Evolutionary conservation across 352 stramenopile species (phyloP), one percentile per base, ranked within the genome.

Genomic region (Hyaloperonospora arabidopsidis): DNA sequence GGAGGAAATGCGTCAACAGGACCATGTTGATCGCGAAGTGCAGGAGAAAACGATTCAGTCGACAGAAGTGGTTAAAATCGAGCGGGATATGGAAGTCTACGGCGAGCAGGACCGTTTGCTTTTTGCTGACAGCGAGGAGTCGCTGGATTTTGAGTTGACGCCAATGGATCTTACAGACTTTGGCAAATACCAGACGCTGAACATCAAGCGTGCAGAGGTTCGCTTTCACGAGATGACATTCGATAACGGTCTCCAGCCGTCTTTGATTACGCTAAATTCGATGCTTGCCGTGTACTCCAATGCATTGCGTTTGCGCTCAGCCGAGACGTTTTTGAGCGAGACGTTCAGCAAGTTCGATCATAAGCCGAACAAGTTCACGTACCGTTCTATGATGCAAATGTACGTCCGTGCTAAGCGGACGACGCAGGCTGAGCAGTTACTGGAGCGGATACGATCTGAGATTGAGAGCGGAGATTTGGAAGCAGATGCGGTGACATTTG

Each of bases 221-320:
- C 66, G 70, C 35, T 87, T 87, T 59, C 49, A 68, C 15, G 74
- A 89, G 48, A 86, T 87, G 70, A 80, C 67, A 4, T 59, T 67
- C 22, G 65, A 79, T 28, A 68, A 75, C 48, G 25, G 57, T 2
- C 17, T 83, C 2, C 35, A 56, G 8, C 57, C 68, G 39, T 82
- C 78, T 12, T 35, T 69, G n/a, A 72, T 81, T 23, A 80, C 79
- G 45, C 69, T 92, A 47, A 92, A 87, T 50, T 75, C 77, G 3
- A 87, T 89, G 79, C 62, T 89, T 17, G 74, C 70, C 32, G 79
- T 89, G 29, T 88, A 89, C 63, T 61, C 77, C n/a, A 88, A 89
- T 57, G 79, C 82, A 13, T 61, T 89, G 46, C 82, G 77, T 34
- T 48, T 89, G 50, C 64, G 72, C 13, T 69, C 63, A 5, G 74